Percentiles rank a stretch among this genome's conserved stretches.
phyloP scores from a whole-genome alignment of 1,284 basidiomycete species.

The Ustilago vetiveriae region DNA sequence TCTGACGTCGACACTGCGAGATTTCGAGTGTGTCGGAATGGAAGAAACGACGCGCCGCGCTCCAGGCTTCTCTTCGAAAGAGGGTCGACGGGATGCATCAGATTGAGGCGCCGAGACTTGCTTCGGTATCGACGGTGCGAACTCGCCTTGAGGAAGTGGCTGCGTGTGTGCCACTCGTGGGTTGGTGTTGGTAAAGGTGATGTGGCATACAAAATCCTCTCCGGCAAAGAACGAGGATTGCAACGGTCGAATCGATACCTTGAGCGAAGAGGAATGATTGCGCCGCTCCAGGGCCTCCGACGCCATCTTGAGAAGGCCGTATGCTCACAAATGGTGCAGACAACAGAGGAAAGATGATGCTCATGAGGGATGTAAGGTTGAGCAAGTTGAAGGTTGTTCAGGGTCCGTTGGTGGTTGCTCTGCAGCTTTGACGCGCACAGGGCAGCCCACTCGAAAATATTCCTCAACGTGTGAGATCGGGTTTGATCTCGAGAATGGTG shows the following conservation, averaged over 20 bases:
- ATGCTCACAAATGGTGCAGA: background rate
- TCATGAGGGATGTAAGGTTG: too few species aligned
- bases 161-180: constrained; percentile 68
- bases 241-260: constrained; percentile 73
- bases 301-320: constrained; percentile 11
- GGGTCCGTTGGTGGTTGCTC: too few species aligned
- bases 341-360: too few species aligned
- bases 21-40: constrained; percentile 35
- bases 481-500: too few species aligned
- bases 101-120: background rate
- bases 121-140: constrained; percentile 11
- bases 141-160: constrained; percentile 64
- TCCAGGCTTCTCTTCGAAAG: constrained; percentile 9
- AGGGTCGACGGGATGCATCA: constrained; percentile 1
- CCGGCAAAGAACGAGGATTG: constrained; percentile 93
- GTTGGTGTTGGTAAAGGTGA: constrained; percentile 85
- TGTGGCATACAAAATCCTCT: constrained; percentile 82
- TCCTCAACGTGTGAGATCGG: too few species aligned
- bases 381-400: too few species aligned
- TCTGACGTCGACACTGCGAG: constrained; percentile 46
- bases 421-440: too few species aligned
- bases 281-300: constrained; percentile 1
- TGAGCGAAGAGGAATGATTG: constrained; percentile 57
- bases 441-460: too few species aligned
- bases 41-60: constrained; percentile 32